phyloP scores from a whole-genome alignment of 2,329 filamentous ascomycete genomes.

The Chalaropsis ovoidea region DNA sequence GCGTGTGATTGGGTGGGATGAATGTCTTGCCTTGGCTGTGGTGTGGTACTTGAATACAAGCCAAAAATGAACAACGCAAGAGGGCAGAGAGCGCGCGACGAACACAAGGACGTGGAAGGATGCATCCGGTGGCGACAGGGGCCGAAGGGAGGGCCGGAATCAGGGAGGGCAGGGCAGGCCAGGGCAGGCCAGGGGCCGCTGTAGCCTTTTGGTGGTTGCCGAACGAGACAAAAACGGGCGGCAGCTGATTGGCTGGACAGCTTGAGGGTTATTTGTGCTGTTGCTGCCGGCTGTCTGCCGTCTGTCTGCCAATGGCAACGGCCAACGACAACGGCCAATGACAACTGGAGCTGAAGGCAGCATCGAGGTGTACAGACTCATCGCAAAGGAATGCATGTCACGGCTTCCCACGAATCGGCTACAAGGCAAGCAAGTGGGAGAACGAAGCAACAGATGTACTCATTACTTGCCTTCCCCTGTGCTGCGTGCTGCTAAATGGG shows the following conservation, averaged over 20 bases:
- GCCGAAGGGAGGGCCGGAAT: slow-evolving; percentile 13
- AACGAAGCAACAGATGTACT: background rate
- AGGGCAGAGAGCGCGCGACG: background rate
- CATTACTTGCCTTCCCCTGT: background rate
- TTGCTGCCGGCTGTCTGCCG: background rate
- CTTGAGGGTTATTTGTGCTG: background rate
- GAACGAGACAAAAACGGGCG: background rate
- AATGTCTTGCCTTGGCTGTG: background rate
- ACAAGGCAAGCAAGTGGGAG: too few relatives aligned
- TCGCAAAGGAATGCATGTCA: background rate
- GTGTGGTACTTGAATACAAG: background rate
- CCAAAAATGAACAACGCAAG: background rate
- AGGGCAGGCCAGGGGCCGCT: background rate
- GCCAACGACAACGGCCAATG: background rate
- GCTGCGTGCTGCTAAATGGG: slow-evolving; percentile 12
- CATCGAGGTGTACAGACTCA: background rate
- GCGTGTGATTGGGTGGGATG: slow-evolving; percentile 14
- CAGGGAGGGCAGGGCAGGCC: background rate
- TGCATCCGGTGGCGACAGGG: slow-evolving; percentile 8
- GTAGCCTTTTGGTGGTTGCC: background rate
- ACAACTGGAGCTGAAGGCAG: background rate
- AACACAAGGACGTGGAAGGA: background rate
- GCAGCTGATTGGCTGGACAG: background rate
- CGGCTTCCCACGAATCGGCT: background rate
- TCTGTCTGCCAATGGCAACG: background rate